A percentile compares a stretch with the other conserved stretches of the same genome.
Evolutionary conservation across 345 rosid genomes (phyloP).

Genomic region (Acer yangbiense): DNA sequence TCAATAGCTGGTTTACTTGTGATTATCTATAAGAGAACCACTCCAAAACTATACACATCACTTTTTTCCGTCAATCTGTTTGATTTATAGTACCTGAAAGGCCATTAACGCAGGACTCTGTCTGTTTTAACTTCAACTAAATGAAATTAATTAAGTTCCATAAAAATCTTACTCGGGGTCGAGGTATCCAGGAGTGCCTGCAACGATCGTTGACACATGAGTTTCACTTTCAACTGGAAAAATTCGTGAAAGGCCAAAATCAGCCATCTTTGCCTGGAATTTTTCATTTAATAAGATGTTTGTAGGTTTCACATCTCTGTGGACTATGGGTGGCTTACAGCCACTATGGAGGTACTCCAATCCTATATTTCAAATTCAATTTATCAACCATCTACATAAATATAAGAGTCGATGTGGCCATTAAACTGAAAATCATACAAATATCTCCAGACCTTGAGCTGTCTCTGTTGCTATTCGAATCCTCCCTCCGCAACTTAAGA

Average conservation of each 20-base stretch:
- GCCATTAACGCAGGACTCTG: neutral
- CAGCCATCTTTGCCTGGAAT: no score
- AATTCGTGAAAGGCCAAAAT: no score
- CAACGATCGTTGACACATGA: no score
- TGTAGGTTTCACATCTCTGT: no score
- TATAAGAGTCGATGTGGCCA: no score
- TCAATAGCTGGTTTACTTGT: conserved; percentile 36
- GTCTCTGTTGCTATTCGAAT: conserved; percentile 30
- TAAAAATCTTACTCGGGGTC: conserved; percentile 24
- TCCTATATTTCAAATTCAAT: no score
- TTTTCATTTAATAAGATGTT: no score
- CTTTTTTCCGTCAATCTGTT: conserved; percentile 38
- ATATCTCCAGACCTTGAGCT: neutral
- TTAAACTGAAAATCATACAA: no score
- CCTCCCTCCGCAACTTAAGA: conserved; percentile 26
- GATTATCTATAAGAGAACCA: conserved; percentile 36
- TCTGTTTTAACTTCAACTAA: neutral
- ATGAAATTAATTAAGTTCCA: neutral
- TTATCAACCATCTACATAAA: no score
- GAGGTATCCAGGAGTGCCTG: conserved; percentile 32
- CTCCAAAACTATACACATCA: conserved; percentile 50
- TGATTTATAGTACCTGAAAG: conserved; percentile 31
- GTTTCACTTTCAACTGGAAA: no score
- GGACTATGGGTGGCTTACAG: no score
- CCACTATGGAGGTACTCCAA: no score